Conservation (phyloP, 768 basidiomycete genomes). For the Nevesoporus exiguus region DNA sequence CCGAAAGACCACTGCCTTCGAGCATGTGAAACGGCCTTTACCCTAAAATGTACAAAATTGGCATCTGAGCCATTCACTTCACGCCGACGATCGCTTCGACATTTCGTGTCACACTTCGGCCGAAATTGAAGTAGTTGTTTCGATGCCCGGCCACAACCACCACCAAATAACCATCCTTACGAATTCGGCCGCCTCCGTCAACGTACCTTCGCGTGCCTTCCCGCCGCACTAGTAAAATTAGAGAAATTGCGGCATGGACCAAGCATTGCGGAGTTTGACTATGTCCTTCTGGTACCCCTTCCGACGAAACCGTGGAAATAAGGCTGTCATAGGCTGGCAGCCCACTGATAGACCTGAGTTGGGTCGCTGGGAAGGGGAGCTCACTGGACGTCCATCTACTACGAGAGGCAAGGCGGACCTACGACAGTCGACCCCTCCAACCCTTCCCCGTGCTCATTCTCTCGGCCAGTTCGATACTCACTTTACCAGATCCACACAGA, state of each 20-base stretch:
- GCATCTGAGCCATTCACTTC: not conserved
- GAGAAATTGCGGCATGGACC: not conserved
- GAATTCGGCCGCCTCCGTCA: not conserved
- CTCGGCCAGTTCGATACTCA: not conserved
- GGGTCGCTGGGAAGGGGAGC: not conserved
- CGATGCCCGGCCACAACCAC: not conserved
- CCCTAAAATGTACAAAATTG: not conserved
- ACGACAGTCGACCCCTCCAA: conserved; percentile 5
- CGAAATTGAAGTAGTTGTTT: not conserved
- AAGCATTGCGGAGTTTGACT: not conserved
- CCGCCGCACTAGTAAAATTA: not conserved
- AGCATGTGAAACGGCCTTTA: not conserved
- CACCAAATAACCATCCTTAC: not conserved
- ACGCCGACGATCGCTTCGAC: not conserved
- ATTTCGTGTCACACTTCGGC: not conserved
- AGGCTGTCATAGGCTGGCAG: not conserved
- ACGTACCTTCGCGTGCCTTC: not conserved
- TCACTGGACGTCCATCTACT: conserved; percentile 7
- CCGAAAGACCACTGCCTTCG: not conserved
- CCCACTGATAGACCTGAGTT: too few species aligned
- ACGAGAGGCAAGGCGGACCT: conserved; percentile 2
- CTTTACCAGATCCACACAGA: not conserved
- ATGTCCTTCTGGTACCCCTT: not conserved
- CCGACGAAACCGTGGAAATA: conserved; percentile 8
- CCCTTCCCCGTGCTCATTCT: not conserved